phyloP scores from a whole-genome alignment of 345 rosid genomes.

The Pistacia atlantica region DNA sequence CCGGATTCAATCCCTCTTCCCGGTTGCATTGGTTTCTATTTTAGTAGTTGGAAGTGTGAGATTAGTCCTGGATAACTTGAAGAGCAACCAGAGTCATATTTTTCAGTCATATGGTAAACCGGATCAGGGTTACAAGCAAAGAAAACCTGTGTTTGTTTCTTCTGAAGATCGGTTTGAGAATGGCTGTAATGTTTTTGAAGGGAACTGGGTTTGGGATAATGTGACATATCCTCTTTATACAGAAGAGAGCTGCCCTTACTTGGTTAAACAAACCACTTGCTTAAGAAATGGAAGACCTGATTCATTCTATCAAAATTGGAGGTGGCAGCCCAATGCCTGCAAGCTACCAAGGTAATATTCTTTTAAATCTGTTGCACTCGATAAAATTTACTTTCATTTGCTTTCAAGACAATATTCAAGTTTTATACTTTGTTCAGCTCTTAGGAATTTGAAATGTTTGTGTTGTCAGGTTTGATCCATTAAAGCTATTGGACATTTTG shows the following conservation, averaged over 20 bases:
- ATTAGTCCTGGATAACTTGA: slow-evolving; percentile 56
- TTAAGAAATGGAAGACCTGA: slow-evolving; percentile 79
- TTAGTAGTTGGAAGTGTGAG: slow-evolving; percentile 55
- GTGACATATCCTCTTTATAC: slow-evolving; percentile 66
- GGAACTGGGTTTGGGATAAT: slow-evolving; percentile 93
- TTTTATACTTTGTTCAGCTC: background rate
- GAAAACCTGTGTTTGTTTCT: slow-evolving; percentile 46
- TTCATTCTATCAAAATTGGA: slow-evolving; percentile 80
- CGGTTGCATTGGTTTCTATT: slow-evolving; percentile 49
- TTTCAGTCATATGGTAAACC: slow-evolving; percentile 32
- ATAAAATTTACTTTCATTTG: no score
- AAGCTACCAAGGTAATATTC: slow-evolving; percentile 60
- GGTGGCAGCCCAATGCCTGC: slow-evolving; percentile 83
- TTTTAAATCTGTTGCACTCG: background rate
- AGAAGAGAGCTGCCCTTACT: slow-evolving; percentile 81
- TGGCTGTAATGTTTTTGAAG: slow-evolving; percentile 76
- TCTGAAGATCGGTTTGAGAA: slow-evolving; percentile 54
- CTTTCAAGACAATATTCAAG: no score
- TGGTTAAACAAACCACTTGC: slow-evolving; percentile 90
- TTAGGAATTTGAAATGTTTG: slow-evolving; percentile 6
- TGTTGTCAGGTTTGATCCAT: slow-evolving; percentile 65
- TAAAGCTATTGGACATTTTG: slow-evolving; percentile 73
- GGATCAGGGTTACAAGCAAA: slow-evolving; percentile 18
- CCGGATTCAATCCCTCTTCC: slow-evolving; percentile 61
- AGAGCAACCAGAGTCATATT: slow-evolving; percentile 43